phyloP scores from a whole-genome alignment of 805 yeast genomes.

The Danielia oregonensis region DNA sequence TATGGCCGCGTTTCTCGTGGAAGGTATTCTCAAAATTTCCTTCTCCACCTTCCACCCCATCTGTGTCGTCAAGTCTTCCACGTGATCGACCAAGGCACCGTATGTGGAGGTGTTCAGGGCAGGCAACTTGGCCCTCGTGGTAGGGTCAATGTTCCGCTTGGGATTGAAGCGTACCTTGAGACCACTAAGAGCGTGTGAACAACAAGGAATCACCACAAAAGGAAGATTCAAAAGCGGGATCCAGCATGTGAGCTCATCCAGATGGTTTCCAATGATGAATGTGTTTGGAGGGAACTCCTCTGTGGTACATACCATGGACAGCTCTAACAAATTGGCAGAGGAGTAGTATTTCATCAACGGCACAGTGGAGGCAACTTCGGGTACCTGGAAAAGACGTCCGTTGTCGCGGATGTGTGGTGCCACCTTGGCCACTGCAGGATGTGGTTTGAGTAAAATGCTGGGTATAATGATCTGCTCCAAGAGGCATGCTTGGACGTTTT shows the following conservation, averaged over 20 bases:
- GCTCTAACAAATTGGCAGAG: constrained; percentile 47
- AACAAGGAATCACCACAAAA: constrained; percentile 90
- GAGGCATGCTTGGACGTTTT: constrained; percentile 52
- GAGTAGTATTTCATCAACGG: constrained; percentile 55
- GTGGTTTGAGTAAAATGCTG: constrained; percentile 62
- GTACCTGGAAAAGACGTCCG: constrained; percentile 58
- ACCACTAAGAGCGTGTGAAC: constrained; percentile 85
- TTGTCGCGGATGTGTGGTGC: constrained; percentile 57
- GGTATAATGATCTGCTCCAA: constrained; percentile 86
- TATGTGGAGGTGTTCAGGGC: constrained; percentile 54
- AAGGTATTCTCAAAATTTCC: constrained; percentile 89
- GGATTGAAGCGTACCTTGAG: constrained; percentile 63
- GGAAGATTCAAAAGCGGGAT: constrained; percentile 84
- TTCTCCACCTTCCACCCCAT: constrained; percentile 84
- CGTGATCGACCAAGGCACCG: constrained; percentile 83
- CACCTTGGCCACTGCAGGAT: constrained; percentile 52
- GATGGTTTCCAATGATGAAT: constrained; percentile 89
- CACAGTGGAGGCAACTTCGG: constrained; percentile 28
- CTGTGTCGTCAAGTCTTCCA: constrained; percentile 57
- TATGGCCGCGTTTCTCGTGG: constrained; percentile 89
- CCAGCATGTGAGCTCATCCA: constrained; percentile 95
- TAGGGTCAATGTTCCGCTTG: constrained; percentile 17
- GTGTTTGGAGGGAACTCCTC: constrained; percentile 68
- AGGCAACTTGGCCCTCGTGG: constrained; percentile 1
- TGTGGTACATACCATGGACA: constrained; percentile 50